Conservation (phyloP, 768 basidiomycete species). For the Suillus subaureus region DNA sequence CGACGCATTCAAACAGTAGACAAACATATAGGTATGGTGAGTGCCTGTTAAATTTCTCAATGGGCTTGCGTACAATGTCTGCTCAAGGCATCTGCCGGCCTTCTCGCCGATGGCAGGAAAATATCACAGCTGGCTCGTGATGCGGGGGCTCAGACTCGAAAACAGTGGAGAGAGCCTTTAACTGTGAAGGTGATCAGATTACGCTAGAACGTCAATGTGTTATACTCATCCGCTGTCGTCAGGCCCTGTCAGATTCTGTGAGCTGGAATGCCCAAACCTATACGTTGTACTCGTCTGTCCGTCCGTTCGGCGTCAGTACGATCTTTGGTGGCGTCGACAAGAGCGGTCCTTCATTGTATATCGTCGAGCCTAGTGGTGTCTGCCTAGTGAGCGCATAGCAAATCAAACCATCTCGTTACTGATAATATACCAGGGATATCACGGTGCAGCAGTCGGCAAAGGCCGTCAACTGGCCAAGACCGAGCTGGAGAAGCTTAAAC, state of each 20-base stretch:
- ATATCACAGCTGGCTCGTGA: conserved; percentile 82
- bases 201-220: conserved; percentile 32
- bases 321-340: conserved; percentile 91
- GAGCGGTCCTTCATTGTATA: conserved; percentile 81
- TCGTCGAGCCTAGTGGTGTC: conserved; percentile 94
- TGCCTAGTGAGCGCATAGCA: conserved; percentile 63
- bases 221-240: neutral
- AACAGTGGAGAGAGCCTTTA: conserved; percentile 70
- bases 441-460: conserved; percentile 96
- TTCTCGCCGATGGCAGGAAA: conserved; percentile 92
- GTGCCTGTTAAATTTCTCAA: conserved; percentile 15
- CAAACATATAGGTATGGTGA: conserved; percentile 89
- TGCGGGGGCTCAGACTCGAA: conserved; percentile 76
- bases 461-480: conserved; percentile 98
- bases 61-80: conserved; percentile 6
- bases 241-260: conserved; percentile 75
- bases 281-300: conserved; percentile 96
- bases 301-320: conserved; percentile 95
- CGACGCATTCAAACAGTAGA: conserved; percentile 93
- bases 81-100: conserved; percentile 84
- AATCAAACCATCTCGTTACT: neutral
- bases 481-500: conserved; percentile 93
- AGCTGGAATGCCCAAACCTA: conserved; percentile 93
- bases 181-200: conserved; percentile 68
- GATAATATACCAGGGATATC: conserved; percentile 69